phyloP scores from a whole-genome alignment of 106 monocot genomes.

The Acanthochlamys bracteata region DNA sequence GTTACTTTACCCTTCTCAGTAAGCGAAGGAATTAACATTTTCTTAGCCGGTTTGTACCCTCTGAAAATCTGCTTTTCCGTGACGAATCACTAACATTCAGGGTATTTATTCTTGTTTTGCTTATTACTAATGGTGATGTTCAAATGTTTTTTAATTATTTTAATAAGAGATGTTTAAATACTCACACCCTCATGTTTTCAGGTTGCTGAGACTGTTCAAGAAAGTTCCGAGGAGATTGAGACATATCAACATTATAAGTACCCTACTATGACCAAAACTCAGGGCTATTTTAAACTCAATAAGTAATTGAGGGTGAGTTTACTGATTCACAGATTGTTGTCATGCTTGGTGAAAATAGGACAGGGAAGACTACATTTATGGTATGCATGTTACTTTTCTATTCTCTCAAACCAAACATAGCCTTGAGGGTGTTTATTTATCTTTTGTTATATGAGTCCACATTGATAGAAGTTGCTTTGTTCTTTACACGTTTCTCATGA shows the following conservation, averaged over 20 bases:
- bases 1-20: slow-evolving; percentile 97
- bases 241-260: slow-evolving; percentile 92
- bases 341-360: slow-evolving; percentile 98
- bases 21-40: slow-evolving; percentile 99
- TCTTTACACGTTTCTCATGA: too few species aligned
- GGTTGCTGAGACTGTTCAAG: slow-evolving; percentile 97
- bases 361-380: slow-evolving; percentile 99
- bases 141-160: not conserved
- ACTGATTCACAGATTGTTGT: slow-evolving; percentile 99
- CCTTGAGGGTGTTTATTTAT: not conserved
- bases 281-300: slow-evolving; percentile 88
- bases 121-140: not conserved
- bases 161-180: not conserved
- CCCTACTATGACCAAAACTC: slow-evolving; percentile 87
- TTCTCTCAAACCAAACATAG: not conserved
- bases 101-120: slow-evolving; percentile 17
- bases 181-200: slow-evolving; percentile 10
- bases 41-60: slow-evolving; percentile 92
- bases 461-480: too few species aligned
- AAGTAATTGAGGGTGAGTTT: slow-evolving; percentile 84
- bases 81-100: slow-evolving; percentile 93
- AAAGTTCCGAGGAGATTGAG: slow-evolving; percentile 92
- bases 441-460: not conserved
- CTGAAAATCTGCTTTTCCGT: slow-evolving; percentile 91
- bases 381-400: slow-evolving; percentile 26